Percentiles rank a stretch among this genome's conserved stretches.
These are phyloP conservation scores for Geotrichum cucujoidarum DNA, from an alignment of 1,139 yeast genomes.

Conservation along the genomic window DNA sequence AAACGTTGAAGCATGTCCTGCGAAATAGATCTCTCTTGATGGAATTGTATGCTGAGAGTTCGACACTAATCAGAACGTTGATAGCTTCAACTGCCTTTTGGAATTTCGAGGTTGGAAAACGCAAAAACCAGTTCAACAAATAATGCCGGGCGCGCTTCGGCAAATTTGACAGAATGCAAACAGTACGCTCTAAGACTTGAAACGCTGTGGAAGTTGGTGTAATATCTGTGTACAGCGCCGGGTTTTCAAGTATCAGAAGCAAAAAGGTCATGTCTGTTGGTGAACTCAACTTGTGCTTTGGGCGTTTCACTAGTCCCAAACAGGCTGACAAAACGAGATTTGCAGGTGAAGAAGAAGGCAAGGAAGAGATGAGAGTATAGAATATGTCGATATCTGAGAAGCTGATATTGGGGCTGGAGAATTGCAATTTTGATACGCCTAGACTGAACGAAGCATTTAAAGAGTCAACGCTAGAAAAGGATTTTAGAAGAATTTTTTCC, in stretches of 20 bases:
- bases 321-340: conserved; percentile 24
- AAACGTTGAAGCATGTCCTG: no score
- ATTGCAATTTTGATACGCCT: conserved; percentile 25
- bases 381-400: conserved; percentile 25
- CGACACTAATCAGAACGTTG: conserved; percentile 35
- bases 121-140: conserved; percentile 56
- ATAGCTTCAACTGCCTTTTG: conserved; percentile 35
- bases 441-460: conserved; percentile 29
- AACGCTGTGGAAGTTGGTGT: conserved; percentile 41
- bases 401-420: conserved; percentile 31
- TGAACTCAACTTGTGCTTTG: conserved; percentile 22
- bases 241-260: conserved; percentile 35
- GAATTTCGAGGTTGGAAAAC: conserved; percentile 32
- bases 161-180: conserved; percentile 60
- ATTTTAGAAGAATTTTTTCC: conserved; percentile 21
- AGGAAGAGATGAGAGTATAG: conserved; percentile 24
- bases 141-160: conserved; percentile 43
- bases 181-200: conserved; percentile 58
- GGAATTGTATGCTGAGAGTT: conserved; percentile 20
- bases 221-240: conserved; percentile 28
- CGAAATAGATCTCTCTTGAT: no score
- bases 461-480: conserved; percentile 27
- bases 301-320: conserved; percentile 30
- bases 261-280: conserved; percentile 31
- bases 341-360: conserved; percentile 24